phyloP scores from a whole-genome alignment of 495 filamentous ascomycete species.

The Echria macrotheca region DNA sequence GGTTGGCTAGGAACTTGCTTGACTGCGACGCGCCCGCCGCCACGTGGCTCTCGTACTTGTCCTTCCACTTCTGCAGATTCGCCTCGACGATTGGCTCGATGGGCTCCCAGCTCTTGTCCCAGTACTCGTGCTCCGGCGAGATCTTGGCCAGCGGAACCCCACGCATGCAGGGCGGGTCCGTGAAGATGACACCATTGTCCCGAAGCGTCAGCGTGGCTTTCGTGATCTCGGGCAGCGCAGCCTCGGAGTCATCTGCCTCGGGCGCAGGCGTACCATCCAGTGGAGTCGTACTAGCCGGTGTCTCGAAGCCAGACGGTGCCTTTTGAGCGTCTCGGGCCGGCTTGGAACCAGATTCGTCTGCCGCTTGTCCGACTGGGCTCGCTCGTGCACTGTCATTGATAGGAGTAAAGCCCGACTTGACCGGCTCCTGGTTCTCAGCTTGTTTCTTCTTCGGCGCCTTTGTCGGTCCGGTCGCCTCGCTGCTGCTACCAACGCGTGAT shows the following conservation, averaged over 20 bases:
- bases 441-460: too few relatives aligned
- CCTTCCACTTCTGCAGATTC: constrained; percentile 31
- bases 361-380: too few relatives aligned
- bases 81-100: constrained; percentile 29
- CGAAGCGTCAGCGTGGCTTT: constrained; percentile 29
- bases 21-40: constrained; percentile 20
- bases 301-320: too few relatives aligned
- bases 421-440: too few relatives aligned
- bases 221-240: constrained; percentile 32
- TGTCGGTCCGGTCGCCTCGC: too few relatives aligned
- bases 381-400: too few relatives aligned
- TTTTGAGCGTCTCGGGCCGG: too few relatives aligned
- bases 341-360: too few relatives aligned
- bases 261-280: neutral
- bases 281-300: too few relatives aligned
- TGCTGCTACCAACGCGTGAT: too few relatives aligned
- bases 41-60: constrained; percentile 28
- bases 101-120: constrained; percentile 39
- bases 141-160: constrained; percentile 44
- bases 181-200: constrained; percentile 36
- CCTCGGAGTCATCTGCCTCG: neutral
- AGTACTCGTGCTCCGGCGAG: constrained; percentile 36
- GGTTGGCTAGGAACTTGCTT: constrained; percentile 38
- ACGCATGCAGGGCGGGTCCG: constrained; percentile 35
- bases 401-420: too few relatives aligned